phyloP scores from a whole-genome alignment of 139 green algal genomes.

The Closterium sp. region DNA sequence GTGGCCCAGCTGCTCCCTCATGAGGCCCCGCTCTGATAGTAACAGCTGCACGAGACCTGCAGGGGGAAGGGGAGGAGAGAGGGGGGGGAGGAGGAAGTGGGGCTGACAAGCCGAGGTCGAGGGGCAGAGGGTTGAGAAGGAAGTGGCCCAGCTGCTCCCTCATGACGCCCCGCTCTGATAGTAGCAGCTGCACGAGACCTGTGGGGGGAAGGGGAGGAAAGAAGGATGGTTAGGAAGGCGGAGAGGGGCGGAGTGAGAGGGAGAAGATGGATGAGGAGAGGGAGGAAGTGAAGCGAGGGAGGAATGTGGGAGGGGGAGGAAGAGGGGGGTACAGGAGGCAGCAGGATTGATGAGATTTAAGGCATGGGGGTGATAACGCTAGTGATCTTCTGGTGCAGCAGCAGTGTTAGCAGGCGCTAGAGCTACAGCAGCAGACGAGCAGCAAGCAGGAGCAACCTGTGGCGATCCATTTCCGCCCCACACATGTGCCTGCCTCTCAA shows the following conservation, averaged over 20 bases:
- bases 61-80: neutral
- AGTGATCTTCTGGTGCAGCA: neutral
- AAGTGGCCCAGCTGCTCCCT: neutral
- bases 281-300: too few relatives aligned
- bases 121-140: too few relatives aligned
- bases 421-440: neutral
- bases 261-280: too few relatives aligned
- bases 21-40: neutral
- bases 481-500: neutral
- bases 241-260: too few relatives aligned
- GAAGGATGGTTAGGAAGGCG: neutral
- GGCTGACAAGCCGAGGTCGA: too few relatives aligned
- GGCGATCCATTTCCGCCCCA: neutral
- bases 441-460: neutral
- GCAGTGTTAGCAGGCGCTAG: neutral
- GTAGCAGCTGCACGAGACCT: neutral
- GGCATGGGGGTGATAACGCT: neutral
- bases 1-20: slow-evolving; percentile 9
- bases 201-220: too few relatives aligned
- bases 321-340: too few relatives aligned
- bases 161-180: neutral
- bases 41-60: neutral
- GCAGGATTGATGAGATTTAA: too few relatives aligned
- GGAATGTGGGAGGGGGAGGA: too few relatives aligned
- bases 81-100: too few relatives aligned